Percentiles rank a stretch among this genome's conserved stretches.
Evolutionary conservation across 2,329 filamentous ascomycete genomes (phyloP).

Genomic region (Pleurostoma richardsiae): DNA sequence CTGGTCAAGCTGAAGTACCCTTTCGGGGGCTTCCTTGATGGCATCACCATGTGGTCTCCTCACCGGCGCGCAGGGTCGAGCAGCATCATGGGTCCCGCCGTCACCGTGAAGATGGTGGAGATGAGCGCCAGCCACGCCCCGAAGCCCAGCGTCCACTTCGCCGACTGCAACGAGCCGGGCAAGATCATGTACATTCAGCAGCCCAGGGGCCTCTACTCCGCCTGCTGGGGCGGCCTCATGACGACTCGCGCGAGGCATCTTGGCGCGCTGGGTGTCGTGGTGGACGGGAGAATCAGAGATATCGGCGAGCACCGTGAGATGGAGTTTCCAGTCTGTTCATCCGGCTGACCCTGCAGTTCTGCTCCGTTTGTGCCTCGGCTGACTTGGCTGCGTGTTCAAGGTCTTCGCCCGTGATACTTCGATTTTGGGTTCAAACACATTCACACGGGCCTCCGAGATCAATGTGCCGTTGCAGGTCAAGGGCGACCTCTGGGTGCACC

Average conservation of each 20-base stretch:
- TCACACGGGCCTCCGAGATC: too few species aligned
- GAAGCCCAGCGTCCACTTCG: constrained; percentile 9
- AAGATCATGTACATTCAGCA: constrained; percentile 12
- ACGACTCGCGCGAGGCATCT: constrained; percentile 11
- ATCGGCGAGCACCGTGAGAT: too few species aligned
- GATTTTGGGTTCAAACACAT: too few species aligned
- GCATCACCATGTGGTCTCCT: constrained; percentile 6
- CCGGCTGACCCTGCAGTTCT: too few species aligned
- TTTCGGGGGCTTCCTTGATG: constrained; percentile 7
- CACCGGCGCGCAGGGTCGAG: background rate
- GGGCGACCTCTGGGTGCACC: too few species aligned
- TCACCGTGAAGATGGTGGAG: constrained; percentile 12
- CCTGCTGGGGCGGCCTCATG: constrained; percentile 14
- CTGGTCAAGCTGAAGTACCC: constrained; percentile 10
- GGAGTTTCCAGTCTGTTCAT: too few species aligned
- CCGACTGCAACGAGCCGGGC: constrained; percentile 9
- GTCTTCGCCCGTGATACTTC: too few species aligned
- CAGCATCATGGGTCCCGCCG: constrained; percentile 5
- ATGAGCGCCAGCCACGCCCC: constrained; percentile 6
- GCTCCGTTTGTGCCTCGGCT: too few species aligned
- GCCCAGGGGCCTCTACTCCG: constrained; percentile 10
- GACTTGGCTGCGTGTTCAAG: too few species aligned
- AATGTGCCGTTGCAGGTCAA: too few species aligned
- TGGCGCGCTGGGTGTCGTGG: too few species aligned
- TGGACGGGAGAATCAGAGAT: too few species aligned